Base-by-base conservation (phyloP, 2,329 filamentous ascomycete species). In the Epicoccum sorghinum region DNA sequence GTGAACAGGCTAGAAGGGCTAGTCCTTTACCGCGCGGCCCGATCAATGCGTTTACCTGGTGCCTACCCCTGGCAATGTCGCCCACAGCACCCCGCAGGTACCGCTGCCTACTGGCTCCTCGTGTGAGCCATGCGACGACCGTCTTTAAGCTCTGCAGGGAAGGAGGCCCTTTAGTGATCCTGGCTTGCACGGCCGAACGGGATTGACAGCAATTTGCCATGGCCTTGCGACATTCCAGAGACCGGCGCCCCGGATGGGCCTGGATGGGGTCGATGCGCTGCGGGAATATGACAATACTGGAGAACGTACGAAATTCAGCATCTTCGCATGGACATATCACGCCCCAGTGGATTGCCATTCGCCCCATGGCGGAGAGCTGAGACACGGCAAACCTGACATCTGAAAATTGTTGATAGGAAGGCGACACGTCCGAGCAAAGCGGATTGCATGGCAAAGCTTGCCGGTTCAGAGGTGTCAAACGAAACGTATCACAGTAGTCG, bases 201-300 rank as follows among this genome's bases (percentile, higher is more conserved):
- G 45, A 49, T 41, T 41, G 27, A 25, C 45, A 44, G 47, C 22
- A 24, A 22, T 18, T 27, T 45, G 25, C n/a, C 42, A 40, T 40
- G 36, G 41, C 29, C 35, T 44, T 45, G 36, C 52, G 45, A 55
- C 40, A 47, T 46, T 18, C 22, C 27, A 13, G 25, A 25, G 6
- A 42, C 30, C n/a, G 23, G 37, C 18, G 29, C 25, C 10, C 46
- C 41, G 41, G 23, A 37, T 29, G 23, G 46, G 42, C 12, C 52
- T 9, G 29, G 25, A 46, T n/a, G 41, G 42, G 52, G 52, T 46
- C 52, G 46, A 46, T 46, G 46, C 52, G 40, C 41, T 41, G 41
- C 40, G 45, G 41, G 41, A 46, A 49, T 37, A 46, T 45, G 36
- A 18, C 18, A 33, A 18, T n/a, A 33, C 12, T 23, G 4, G 7